Conservation (phyloP, 2,329 filamentous ascomycete genomes). For the Aureobasidium zeae region DNA sequence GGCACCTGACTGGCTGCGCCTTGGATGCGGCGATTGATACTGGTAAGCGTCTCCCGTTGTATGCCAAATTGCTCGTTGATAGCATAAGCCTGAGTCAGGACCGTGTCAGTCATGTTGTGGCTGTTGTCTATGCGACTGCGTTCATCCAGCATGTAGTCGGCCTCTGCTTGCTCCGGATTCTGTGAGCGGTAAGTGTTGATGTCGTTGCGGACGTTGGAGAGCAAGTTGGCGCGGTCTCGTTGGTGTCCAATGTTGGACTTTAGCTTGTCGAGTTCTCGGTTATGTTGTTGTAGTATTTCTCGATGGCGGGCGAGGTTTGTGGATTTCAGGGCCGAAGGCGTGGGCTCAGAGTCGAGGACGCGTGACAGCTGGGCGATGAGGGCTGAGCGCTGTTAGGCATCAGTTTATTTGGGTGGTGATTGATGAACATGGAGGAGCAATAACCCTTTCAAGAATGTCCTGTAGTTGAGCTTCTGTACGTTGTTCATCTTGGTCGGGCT, state of each 20-base stretch:
- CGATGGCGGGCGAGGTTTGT: slow-evolving; percentile 88
- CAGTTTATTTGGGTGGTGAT: slow-evolving; percentile 18
- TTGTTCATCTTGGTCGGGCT: slow-evolving; percentile 76
- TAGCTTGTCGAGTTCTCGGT: slow-evolving; percentile 68
- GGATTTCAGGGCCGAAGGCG: slow-evolving; percentile 88
- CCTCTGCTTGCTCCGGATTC: slow-evolving; percentile 75
- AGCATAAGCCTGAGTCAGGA: slow-evolving; percentile 90
- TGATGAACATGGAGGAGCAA: neutral
- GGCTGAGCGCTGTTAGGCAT: slow-evolving; percentile 58
- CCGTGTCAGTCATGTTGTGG: slow-evolving; percentile 78
- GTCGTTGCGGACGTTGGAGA: slow-evolving; percentile 83
- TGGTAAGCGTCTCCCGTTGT: slow-evolving; percentile 79
- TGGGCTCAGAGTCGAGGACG: slow-evolving; percentile 87
- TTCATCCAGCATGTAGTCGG: slow-evolving; percentile 96
- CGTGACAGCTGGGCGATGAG: slow-evolving; percentile 75
- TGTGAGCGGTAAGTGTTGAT: slow-evolving; percentile 74
- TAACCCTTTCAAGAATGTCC: slow-evolving; percentile 73
- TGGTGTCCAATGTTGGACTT: slow-evolving; percentile 64
- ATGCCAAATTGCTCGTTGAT: slow-evolving; percentile 84
- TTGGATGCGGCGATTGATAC: slow-evolving; percentile 84
- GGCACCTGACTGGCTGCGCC: slow-evolving; percentile 84
- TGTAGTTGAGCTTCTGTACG: slow-evolving; percentile 71
- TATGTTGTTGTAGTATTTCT: slow-evolving; percentile 81
- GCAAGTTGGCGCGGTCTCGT: slow-evolving; percentile 78
- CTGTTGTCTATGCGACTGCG: slow-evolving; percentile 76